Base-by-base conservation (phyloP, 2,329 filamentous ascomycete genomes). In the Xylariales sp. region DNA sequence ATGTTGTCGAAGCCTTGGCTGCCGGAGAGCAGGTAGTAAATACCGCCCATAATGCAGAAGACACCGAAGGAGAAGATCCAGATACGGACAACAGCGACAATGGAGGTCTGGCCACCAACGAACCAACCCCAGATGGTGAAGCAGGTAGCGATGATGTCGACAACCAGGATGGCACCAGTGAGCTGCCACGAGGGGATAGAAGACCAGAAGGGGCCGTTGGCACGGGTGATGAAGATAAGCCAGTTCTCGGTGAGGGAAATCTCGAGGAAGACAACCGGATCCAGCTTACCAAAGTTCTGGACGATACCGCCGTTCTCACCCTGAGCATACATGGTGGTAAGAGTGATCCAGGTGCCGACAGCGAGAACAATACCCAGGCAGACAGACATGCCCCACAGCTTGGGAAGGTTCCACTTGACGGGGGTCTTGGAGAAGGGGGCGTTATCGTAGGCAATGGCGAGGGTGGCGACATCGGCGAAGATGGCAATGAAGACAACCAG, bases 171-270 rank as follows among this genome's bases (percentile, higher is more conserved):
- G 47, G 88, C 88, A 45, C 82, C 82, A 39, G 73, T 63, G 30
- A 95, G 73, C 65, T 94, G 86, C 85, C 87, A 90, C 44, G 88
- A 94, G 43, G 89, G 88, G 42, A 88, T 78, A 17, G 85, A 90
- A 4, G 85, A 89, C 88, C 88, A 94, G 76, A 94, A 91, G 38
- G 88, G 87, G 56, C 88, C 88, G 66, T 90, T 90, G 67, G 88
- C 85, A 74, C 89, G 88, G 48, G 88, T 95, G 68, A 95, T 91
- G 73, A 95, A 94, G 66, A 95, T 95, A 37, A 95, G 77, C 88
- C 89, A 95, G 71, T 94, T 95, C 75, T 95, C 87, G 43, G 88
- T 90, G 38, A 95, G 78, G 11, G 86, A 88, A 62, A 95, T 87
- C 68, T 95, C 80, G 25, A 95, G 81, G 78, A 95, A 95, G 55